phyloP scores from a whole-genome alignment of 331 rosid species.

The Rhamnella rubrinervis region DNA sequence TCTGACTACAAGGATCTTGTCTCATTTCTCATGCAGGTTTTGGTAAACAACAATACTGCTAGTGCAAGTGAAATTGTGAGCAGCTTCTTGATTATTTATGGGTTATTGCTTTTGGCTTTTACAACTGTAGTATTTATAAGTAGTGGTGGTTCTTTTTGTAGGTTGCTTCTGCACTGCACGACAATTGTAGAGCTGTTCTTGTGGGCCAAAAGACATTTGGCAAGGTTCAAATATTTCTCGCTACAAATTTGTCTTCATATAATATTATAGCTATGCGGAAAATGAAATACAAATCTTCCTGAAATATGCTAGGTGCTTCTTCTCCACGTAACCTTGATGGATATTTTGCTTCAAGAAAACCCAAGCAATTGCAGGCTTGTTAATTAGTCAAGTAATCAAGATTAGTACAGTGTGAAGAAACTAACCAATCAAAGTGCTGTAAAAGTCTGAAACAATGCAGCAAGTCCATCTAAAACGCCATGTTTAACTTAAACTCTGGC shows the following conservation, averaged over 20 bases:
- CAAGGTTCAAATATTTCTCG: conserved; percentile 49
- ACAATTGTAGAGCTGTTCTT: conserved; percentile 94
- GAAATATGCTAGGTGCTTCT: too few species aligned
- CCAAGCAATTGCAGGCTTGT: too few species aligned
- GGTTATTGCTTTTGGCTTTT: conserved; percentile 28
- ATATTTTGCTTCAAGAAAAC: too few species aligned
- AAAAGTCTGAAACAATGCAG: too few species aligned
- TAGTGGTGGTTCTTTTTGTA: conserved; percentile 40
- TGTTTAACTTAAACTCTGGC: too few species aligned
- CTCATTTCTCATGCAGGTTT: conserved; percentile 60
- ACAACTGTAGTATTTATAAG: neutral
- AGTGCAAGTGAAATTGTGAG: conserved; percentile 99
- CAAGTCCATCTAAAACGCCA: too few species aligned
- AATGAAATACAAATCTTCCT: neutral
- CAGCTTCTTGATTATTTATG: conserved; percentile 24
- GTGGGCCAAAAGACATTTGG: conserved; percentile 94
- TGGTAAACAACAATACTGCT: conserved; percentile 89
- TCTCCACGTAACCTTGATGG: too few species aligned
- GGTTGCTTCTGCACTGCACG: conserved; percentile 99
- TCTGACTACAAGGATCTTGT: conserved; percentile 30
- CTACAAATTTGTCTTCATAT: conserved; percentile 13
- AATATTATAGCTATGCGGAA: neutral
- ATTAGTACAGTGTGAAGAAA: neutral
- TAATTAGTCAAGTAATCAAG: neutral
- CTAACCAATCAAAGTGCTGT: too few species aligned